phyloP scores from a whole-genome alignment of 2,329 filamentous ascomycete genomes.

The Clarireedia hainanense region DNA sequence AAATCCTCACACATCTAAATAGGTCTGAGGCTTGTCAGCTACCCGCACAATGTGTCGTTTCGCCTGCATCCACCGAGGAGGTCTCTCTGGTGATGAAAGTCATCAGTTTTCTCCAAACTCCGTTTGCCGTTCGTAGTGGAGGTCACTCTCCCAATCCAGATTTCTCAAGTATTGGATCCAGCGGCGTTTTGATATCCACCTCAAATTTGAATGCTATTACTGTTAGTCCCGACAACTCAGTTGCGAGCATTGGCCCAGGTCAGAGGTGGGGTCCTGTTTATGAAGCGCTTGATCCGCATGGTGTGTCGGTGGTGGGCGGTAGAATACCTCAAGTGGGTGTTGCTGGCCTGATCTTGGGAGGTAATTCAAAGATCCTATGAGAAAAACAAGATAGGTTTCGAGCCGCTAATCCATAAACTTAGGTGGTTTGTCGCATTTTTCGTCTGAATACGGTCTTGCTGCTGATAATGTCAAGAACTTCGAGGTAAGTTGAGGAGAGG shows the following conservation, averaged over 20 bases:
- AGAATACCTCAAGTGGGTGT: background rate
- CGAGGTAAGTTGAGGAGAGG: background rate
- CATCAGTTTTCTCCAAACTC: background rate
- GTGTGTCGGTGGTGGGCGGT: background rate
- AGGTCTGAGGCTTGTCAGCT: background rate
- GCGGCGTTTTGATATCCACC: background rate
- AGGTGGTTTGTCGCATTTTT: background rate
- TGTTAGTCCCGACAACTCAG: background rate
- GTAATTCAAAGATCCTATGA: background rate
- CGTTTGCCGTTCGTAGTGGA: background rate
- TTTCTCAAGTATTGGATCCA: background rate
- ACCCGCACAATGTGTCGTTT: background rate
- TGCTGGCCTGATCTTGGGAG: background rate
- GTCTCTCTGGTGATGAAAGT: background rate
- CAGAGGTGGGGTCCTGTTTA: background rate
- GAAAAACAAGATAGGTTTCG: background rate
- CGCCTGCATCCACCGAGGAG: background rate
- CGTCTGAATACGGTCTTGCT: background rate
- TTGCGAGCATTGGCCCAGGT: background rate
- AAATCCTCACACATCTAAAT: background rate
- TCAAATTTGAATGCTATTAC: background rate
- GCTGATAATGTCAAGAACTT: background rate
- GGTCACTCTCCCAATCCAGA: background rate
- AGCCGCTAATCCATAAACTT: background rate
- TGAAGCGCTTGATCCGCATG: background rate